Evolutionary conservation across 768 basidiomycete species (phyloP).

Genomic region (Ramaria rubella): DNA sequence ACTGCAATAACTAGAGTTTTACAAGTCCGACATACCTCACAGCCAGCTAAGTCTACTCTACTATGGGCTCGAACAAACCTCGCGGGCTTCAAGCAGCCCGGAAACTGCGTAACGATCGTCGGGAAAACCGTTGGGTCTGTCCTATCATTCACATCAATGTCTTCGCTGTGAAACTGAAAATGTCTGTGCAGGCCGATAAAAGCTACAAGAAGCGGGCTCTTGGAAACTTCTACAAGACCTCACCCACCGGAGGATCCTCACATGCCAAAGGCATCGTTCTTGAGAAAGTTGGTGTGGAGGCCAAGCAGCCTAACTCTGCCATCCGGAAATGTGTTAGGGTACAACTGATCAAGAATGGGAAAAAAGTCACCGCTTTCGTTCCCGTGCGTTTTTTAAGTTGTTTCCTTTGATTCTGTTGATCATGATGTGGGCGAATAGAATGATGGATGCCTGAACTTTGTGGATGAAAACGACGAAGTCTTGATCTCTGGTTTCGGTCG

Average conservation of each 20-base stretch:
- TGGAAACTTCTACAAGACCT: constrained; percentile 99
- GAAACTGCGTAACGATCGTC: constrained; percentile 90
- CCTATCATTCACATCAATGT: neutral
- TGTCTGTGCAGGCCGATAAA: constrained; percentile 75
- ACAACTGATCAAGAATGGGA: constrained; percentile 99
- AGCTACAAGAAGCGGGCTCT: constrained; percentile 99
- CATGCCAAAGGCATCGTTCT: constrained; percentile 99
- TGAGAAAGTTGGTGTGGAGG: constrained; percentile 99
- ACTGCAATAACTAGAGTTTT: constrained; percentile 6
- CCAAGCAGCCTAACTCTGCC: constrained; percentile 99
- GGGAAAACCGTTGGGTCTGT: constrained; percentile 95
- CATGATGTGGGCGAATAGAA: constrained; percentile 43
- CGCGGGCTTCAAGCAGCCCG: constrained; percentile 98
- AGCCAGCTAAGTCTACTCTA: neutral
- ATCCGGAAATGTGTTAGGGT: constrained; percentile 99
- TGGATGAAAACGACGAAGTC: constrained; percentile 99
- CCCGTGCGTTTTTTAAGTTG: constrained; percentile 52
- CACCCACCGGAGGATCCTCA: constrained; percentile 97
- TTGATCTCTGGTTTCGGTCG: constrained; percentile 99
- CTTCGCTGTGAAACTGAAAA: neutral
- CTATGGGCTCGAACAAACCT: constrained; percentile 74
- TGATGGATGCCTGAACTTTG: constrained; percentile 96
- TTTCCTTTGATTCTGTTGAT: neutral
- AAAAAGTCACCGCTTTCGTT: constrained; percentile 99
- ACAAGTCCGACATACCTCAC: constrained; percentile 5